Evolutionary conservation across 805 yeast species (phyloP).

Genomic region (Spathaspora hagerdaliae): DNA sequence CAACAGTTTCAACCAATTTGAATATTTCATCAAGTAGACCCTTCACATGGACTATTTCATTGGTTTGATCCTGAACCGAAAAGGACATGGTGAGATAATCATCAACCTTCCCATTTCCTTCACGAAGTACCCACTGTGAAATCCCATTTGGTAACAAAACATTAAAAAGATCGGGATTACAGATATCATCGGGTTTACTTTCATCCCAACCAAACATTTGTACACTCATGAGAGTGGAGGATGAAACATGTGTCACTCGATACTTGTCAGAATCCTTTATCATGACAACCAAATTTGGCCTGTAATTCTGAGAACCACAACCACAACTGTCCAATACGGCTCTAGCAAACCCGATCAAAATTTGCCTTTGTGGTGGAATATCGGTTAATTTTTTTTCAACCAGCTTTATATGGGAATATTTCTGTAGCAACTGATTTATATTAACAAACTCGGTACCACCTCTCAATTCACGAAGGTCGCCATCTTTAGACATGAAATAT

Average conservation of each 20-base stretch:
- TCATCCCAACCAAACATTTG: slow-evolving; percentile 30
- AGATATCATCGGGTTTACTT: slow-evolving; percentile 15
- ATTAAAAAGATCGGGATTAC: slow-evolving; percentile 21
- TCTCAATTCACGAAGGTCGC: slow-evolving; percentile 27
- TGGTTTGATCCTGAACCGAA: slow-evolving; percentile 21
- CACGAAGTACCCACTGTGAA: slow-evolving; percentile 17
- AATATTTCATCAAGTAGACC: slow-evolving; percentile 22
- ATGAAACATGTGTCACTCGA: slow-evolving; percentile 28
- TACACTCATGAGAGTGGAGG: slow-evolving; percentile 27
- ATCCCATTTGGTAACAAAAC: slow-evolving; percentile 34
- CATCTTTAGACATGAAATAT: slow-evolving; percentile 1
- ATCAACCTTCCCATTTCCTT: slow-evolving; percentile 6
- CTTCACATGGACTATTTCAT: slow-evolving; percentile 31
- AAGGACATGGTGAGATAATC: slow-evolving; percentile 29
- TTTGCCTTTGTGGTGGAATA: slow-evolving; percentile 25
- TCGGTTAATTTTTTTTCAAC: slow-evolving; percentile 6
- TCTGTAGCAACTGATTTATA: slow-evolving; percentile 13
- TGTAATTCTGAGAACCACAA: slow-evolving; percentile 33
- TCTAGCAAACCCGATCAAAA: slow-evolving; percentile 38
- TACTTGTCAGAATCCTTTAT: slow-evolving; percentile 12
- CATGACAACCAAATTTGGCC: slow-evolving; percentile 36
- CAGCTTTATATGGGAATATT: slow-evolving; percentile 11
- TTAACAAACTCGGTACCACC: slow-evolving; percentile 34
- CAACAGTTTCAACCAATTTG: too few relatives aligned
- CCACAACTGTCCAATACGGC: slow-evolving; percentile 36